These are phyloP conservation scores for Antrodiella citrinella DNA, from an alignment of 768 basidiomycete species.

Conservation along the genomic window DNA sequence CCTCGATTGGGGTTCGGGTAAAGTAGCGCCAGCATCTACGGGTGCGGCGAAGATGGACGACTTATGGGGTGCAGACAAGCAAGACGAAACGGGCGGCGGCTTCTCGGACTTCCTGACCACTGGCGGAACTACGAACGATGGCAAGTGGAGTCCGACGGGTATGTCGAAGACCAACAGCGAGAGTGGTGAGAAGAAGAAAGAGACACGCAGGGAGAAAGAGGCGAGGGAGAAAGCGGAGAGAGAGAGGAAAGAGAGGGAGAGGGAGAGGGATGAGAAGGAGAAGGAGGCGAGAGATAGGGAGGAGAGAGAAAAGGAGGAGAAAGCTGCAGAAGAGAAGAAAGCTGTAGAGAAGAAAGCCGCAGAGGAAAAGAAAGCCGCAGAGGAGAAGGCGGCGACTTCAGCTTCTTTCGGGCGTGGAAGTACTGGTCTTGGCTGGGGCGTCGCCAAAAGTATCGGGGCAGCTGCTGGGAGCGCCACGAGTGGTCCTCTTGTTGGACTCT, in stretches of 20 bases:
- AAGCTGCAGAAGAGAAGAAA: constrained; percentile 11
- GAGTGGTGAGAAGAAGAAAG: neutral
- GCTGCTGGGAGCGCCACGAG: too few relatives aligned
- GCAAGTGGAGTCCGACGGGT: neutral
- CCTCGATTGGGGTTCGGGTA: neutral
- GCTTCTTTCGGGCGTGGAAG: too few relatives aligned
- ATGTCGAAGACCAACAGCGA: constrained; percentile 1
- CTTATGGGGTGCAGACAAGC: constrained; percentile 5
- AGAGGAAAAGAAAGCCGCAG: constrained; percentile 15
- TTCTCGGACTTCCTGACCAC: constrained; percentile 6
- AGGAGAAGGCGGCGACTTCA: constrained; percentile 12
- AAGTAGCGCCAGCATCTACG: neutral
- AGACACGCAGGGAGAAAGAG: neutral
- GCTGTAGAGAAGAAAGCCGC: constrained; percentile 16
- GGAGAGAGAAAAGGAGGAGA: constrained; percentile 8
- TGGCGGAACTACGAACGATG: constrained; percentile 1
- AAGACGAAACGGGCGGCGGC: neutral
- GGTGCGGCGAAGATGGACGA: constrained; percentile 1
- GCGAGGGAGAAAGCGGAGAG: constrained; percentile 9
- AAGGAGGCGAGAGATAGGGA: constrained; percentile 1
- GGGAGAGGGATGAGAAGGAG: constrained; percentile 1
- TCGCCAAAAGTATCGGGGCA: too few relatives aligned
- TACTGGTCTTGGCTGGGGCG: too few relatives aligned
- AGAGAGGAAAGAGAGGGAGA: constrained; percentile 4
- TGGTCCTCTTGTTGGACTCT: too few relatives aligned